phyloP scores from a whole-genome alignment of 345 rosid species.

The Pseudoturritis turrita region DNA sequence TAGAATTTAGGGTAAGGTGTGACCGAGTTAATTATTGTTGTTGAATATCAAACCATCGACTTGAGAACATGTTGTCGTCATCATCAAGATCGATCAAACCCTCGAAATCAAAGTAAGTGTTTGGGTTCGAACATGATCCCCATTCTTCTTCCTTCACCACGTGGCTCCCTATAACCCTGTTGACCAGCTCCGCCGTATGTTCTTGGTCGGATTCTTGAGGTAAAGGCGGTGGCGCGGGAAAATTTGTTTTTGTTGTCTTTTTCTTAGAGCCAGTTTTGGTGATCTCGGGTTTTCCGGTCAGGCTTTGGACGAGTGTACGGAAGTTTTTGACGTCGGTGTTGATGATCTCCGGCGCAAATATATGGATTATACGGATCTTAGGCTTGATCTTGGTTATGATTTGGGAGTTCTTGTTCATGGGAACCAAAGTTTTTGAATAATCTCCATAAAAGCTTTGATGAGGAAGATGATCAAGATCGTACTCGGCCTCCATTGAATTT shows the following conservation, averaged over 20 bases:
- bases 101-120: slow-evolving; percentile 29
- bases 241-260: neutral
- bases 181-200: slow-evolving; percentile 1
- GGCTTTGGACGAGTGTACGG: slow-evolving; percentile 74
- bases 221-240: neutral
- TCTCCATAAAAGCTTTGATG: slow-evolving; percentile 19
- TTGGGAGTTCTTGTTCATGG: slow-evolving; percentile 48
- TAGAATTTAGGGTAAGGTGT: neutral
- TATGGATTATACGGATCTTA: slow-evolving; percentile 77
- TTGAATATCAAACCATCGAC: slow-evolving; percentile 32
- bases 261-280: slow-evolving; percentile 18
- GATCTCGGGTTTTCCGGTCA: slow-evolving; percentile 69
- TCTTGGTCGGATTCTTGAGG: slow-evolving; percentile 5
- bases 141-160: slow-evolving; percentile 32
- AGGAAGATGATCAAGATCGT: slow-evolving; percentile 14
- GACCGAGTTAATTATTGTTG: neutral
- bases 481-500: slow-evolving; percentile 20
- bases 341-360: slow-evolving; percentile 90
- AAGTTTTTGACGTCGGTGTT: slow-evolving; percentile 87
- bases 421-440: slow-evolving; percentile 20
- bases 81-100: slow-evolving; percentile 26
- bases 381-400: slow-evolving; percentile 61
- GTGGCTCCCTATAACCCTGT: slow-evolving; percentile 8
- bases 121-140: slow-evolving; percentile 31
- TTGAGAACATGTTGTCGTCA: slow-evolving; percentile 27